Evolutionary conservation across 257 asterid species (phyloP).

Genomic region (Solanum lycopersicoides): DNA sequence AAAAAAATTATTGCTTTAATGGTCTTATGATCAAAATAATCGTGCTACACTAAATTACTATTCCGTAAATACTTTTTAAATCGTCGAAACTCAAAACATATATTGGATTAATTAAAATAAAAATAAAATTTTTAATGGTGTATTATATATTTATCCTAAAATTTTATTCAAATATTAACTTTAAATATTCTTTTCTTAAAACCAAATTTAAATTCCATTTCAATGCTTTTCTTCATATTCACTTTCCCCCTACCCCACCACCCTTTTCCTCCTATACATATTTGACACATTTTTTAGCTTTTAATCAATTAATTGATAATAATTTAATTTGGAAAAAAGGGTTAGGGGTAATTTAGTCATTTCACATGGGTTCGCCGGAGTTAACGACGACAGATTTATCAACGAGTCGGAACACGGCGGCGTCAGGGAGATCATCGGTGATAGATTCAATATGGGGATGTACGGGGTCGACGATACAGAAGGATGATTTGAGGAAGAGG

Average conservation of each 20-base stretch:
- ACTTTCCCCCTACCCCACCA: background rate
- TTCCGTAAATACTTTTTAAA: background rate
- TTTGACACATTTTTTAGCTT: background rate
- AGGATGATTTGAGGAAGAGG: constrained; percentile 61
- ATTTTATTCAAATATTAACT: background rate
- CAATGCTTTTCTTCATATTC: background rate
- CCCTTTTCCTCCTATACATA: background rate
- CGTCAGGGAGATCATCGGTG: constrained; percentile 25
- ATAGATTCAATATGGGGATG: constrained; percentile 60
- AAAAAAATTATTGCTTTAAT: too few species aligned
- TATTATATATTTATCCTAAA: too few species aligned
- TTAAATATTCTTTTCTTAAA: background rate
- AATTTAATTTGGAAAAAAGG: background rate
- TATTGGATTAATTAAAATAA: background rate
- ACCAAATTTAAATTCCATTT: background rate
- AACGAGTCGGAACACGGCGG: background rate
- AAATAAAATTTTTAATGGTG: background rate
- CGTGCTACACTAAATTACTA: background rate
- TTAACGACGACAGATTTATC: background rate
- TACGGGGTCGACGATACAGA: constrained; percentile 54
- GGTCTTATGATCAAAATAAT: too few species aligned
- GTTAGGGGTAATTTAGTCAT: background rate
- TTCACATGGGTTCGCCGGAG: constrained; percentile 24
- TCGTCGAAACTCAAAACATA: background rate
- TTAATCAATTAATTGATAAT: background rate